A percentile compares a stretch with the other conserved stretches of the same genome.
Evolutionary conservation across 345 rosid species (phyloP).

Genomic region (Brassica cretica): DNA sequence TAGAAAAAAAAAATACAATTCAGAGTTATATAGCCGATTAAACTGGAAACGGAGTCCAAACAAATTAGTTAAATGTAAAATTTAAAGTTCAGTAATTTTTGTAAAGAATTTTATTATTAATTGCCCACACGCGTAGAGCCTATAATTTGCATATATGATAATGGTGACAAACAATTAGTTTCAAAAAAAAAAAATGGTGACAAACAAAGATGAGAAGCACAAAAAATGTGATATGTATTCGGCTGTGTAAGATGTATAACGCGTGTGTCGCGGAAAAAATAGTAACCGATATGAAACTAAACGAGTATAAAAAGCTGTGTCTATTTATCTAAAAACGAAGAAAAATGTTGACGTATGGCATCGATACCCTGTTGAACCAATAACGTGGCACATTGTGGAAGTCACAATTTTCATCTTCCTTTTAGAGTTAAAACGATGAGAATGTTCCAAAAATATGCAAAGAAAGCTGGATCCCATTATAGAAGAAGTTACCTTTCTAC

Average conservation of each 20-base stretch:
- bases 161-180: background rate
- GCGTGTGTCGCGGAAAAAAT: conserved; percentile 1
- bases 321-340: conserved; percentile 2
- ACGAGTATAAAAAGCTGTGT: background rate
- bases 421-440: conserved; percentile 41
- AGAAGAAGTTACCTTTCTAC: conserved; percentile 17
- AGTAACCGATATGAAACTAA: conserved; percentile 17
- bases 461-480: conserved; percentile 55
- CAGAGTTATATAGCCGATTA: too few relatives aligned
- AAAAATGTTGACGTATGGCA: conserved; percentile 41
- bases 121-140: too few relatives aligned
- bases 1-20: too few relatives aligned
- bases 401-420: conserved; percentile 35
- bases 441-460: conserved; percentile 43
- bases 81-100: too few relatives aligned
- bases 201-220: background rate
- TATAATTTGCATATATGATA: too few relatives aligned
- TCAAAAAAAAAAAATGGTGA: too few relatives aligned
- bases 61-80: too few relatives aligned
- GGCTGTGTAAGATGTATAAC: background rate
- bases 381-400: conserved; percentile 51
- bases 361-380: conserved; percentile 36
- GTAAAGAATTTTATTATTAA: too few relatives aligned
- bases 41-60: too few relatives aligned
- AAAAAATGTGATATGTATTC: background rate